Conservation (phyloP, 768 basidiomycete species). For the Goffeauzyma gilvescens region DNA sequence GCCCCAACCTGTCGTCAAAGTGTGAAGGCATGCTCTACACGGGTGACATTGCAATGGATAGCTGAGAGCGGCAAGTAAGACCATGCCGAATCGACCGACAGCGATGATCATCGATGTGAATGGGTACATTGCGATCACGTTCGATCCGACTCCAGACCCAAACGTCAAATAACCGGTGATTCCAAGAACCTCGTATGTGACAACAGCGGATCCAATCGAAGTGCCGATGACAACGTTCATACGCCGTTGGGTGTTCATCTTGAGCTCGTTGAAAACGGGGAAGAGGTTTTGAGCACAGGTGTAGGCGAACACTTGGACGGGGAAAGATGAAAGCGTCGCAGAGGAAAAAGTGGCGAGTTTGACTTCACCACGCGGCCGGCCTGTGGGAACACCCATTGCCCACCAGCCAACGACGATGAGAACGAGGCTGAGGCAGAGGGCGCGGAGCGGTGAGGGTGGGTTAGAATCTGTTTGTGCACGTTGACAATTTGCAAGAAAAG, state of each 20-base stretch:
- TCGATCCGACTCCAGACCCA: constrained; percentile 70
- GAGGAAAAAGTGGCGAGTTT: constrained; percentile 20
- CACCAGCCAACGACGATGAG: constrained; percentile 31
- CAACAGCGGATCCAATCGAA: constrained; percentile 63
- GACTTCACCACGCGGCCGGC: constrained; percentile 19
- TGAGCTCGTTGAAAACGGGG: constrained; percentile 81
- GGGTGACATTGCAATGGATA: constrained; percentile 92
- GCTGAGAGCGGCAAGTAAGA: constrained; percentile 70
- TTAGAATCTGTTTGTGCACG: no score
- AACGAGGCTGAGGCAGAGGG: constrained; percentile 22
- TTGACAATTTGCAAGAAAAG: no score
- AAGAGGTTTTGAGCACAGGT: constrained; percentile 83
- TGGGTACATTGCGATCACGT: constrained; percentile 70
- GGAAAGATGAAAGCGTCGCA: constrained; percentile 43
- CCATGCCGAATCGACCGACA: constrained; percentile 79
- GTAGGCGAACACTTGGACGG: constrained; percentile 43
- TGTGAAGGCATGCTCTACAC: constrained; percentile 76
- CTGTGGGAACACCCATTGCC: constrained; percentile 15
- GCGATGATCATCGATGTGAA: constrained; percentile 75
- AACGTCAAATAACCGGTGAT: constrained; percentile 69
- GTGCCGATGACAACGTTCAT: constrained; percentile 75
- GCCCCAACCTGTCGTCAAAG: constrained; percentile 17
- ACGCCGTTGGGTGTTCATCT: constrained; percentile 54
- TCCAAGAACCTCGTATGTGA: constrained; percentile 55
- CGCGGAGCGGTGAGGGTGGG: no score